A percentile compares a stretch with the other conserved stretches of the same genome.
These are phyloP conservation scores for Echites panduratus DNA, from an alignment of 257 asterid genomes.

Conservation along the genomic window DNA sequence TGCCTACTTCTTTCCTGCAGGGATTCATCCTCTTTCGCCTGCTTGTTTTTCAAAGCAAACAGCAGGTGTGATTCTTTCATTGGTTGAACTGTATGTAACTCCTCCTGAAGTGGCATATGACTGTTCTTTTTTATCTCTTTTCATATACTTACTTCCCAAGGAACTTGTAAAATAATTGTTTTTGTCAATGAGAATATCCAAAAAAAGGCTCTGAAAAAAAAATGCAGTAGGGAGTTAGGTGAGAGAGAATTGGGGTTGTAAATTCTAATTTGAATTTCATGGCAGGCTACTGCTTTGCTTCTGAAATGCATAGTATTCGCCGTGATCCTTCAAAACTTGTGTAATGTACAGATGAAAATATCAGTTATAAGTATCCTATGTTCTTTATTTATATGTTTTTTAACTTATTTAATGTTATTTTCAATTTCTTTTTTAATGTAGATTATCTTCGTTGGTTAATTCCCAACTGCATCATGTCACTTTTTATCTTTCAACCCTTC, in stretches of 20 bases:
- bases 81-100: conserved; percentile 51
- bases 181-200: conserved; percentile 6
- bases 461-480: too few species aligned
- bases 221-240: not conserved
- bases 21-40: conserved; percentile 31
- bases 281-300: conserved; percentile 11
- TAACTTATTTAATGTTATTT: not conserved
- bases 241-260: conserved; percentile 5
- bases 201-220: not conserved
- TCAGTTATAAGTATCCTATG: not conserved
- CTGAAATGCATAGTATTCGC: not conserved
- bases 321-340: conserved; percentile 1
- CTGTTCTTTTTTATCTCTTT: conserved; percentile 8
- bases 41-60: conserved; percentile 24
- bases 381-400: not conserved
- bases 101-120: conserved; percentile 22
- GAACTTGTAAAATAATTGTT: conserved; percentile 22
- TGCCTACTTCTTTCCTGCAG: conserved; percentile 29
- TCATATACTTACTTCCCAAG: conserved; percentile 23
- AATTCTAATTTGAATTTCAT: not conserved
- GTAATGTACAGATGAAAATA: conserved; percentile 17
- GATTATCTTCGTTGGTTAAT: too few species aligned
- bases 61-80: conserved; percentile 54
- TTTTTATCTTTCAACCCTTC: too few species aligned
- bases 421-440: not conserved